A percentile compares a stretch with the other conserved stretches of the same genome.
phyloP scores from a whole-genome alignment of 2,329 filamentous ascomycete species.

The Parastagonospora nodorum region DNA sequence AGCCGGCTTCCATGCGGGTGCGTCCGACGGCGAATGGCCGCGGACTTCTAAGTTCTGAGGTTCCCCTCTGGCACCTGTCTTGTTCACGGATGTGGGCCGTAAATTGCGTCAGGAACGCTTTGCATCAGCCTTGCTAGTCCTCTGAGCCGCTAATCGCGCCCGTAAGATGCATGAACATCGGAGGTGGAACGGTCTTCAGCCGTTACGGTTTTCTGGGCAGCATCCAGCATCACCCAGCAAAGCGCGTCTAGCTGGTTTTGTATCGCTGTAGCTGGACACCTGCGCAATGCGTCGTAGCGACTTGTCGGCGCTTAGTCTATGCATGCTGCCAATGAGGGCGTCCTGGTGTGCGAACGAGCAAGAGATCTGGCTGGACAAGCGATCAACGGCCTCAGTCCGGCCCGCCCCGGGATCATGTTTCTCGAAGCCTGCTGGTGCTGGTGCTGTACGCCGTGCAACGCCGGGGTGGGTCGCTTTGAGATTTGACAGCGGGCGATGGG shows the following conservation, averaged over 20 bases:
- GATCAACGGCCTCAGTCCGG: conserved; percentile 46
- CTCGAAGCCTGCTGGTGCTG: conserved; percentile 42
- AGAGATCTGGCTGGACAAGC: conserved; percentile 42
- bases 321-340: conserved; percentile 27
- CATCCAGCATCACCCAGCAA: conserved; percentile 27
- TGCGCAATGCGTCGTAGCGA: conserved; percentile 42
- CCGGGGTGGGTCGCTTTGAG: conserved; percentile 29
- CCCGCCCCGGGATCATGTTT: conserved; percentile 46
- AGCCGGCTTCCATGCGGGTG: conserved; percentile 6
- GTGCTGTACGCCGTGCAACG: conserved; percentile 29
- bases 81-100: conserved; percentile 42
- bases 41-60: conserved; percentile 24
- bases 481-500: conserved; percentile 37
- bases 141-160: conserved; percentile 45
- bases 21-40: conserved; percentile 11
- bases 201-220: conserved; percentile 15
- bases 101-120: conserved; percentile 51
- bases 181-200: conserved; percentile 24
- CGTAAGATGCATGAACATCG: conserved; percentile 39
- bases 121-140: conserved; percentile 46
- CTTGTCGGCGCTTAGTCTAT: conserved; percentile 34
- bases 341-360: conserved; percentile 28
- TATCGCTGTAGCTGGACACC: conserved; percentile 38
- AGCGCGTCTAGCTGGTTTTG: conserved; percentile 29
- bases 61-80: conserved; percentile 38